Percentiles rank a stretch among this genome's conserved stretches.
Conservation (phyloP, 176 grass and related monocot genomes). For the sorghum (Sorghum bicolor) region DNA sequence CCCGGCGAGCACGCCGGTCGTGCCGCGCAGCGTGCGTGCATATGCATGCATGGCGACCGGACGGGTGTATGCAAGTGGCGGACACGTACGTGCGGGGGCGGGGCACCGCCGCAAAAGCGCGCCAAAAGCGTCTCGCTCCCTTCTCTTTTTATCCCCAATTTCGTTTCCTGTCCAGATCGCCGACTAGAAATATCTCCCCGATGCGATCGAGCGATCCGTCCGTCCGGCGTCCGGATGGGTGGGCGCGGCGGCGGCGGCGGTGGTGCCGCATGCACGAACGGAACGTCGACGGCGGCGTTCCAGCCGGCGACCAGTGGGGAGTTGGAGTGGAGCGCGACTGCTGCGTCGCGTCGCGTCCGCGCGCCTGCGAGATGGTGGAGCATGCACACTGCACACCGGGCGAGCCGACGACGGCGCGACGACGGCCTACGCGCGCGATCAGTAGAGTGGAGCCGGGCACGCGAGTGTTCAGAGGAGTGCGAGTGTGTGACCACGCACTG, state of each 20-base stretch:
- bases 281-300: not conserved
- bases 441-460: not conserved
- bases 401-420: not conserved
- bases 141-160: not conserved
- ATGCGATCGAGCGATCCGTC: not conserved
- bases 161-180: not conserved
- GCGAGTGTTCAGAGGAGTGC: not conserved
- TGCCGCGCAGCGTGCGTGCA: not conserved
- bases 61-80: not conserved
- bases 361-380: not conserved
- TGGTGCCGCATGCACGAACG: not conserved
- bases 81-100: not conserved
- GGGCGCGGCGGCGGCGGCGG: not conserved
- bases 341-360: not conserved
- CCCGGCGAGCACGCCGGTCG: not conserved
- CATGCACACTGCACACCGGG: not conserved
- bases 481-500: not conserved
- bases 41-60: not conserved
- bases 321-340: not conserved
- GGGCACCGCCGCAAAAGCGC: slow-evolving; percentile 20
- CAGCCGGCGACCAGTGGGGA: not conserved
- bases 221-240: not conserved
- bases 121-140: not conserved
- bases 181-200: not conserved
- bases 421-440: not conserved